A percentile compares a stretch with the other conserved stretches of the same genome.
Evolutionary conservation across 2,329 filamentous ascomycete genomes (phyloP).

Genomic region (Helicocarpus griseus): DNA sequence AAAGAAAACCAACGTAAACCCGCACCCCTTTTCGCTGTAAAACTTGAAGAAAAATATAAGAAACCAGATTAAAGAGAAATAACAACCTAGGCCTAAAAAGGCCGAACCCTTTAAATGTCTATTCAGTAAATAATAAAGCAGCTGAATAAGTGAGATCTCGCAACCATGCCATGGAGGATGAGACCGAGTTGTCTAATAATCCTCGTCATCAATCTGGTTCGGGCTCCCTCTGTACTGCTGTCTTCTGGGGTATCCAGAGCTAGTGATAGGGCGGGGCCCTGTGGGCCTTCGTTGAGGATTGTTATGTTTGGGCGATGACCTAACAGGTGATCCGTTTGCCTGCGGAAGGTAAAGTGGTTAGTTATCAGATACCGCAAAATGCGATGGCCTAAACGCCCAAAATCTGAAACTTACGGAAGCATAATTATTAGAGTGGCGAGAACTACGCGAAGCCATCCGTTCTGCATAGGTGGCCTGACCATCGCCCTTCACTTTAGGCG

Average conservation of each 20-base stretch:
- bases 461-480: slow-evolving; percentile 30
- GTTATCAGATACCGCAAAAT: neutral
- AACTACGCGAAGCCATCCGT: slow-evolving; percentile 29
- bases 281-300: slow-evolving; percentile 37
- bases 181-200: slow-evolving; percentile 17
- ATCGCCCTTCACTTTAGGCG: slow-evolving; percentile 30
- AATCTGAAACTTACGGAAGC: slow-evolving; percentile 18
- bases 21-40: neutral
- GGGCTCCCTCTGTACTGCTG: slow-evolving; percentile 24
- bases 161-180: neutral
- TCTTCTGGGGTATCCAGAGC: slow-evolving; percentile 18
- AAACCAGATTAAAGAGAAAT: neutral
- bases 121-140: neutral
- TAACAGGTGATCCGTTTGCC: slow-evolving; percentile 17
- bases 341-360: slow-evolving; percentile 4
- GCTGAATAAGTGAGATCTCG: neutral
- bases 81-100: neutral
- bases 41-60: neutral
- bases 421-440: slow-evolving; percentile 14
- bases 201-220: slow-evolving; percentile 27
- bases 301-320: slow-evolving; percentile 22
- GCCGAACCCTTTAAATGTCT: neutral
- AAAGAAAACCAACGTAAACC: neutral
- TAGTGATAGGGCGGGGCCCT: slow-evolving; percentile 37
- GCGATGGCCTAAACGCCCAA: neutral